These are phyloP conservation scores for Bretschneidera sinensis DNA, from an alignment of 345 rosid genomes.

Conservation along the genomic window DNA sequence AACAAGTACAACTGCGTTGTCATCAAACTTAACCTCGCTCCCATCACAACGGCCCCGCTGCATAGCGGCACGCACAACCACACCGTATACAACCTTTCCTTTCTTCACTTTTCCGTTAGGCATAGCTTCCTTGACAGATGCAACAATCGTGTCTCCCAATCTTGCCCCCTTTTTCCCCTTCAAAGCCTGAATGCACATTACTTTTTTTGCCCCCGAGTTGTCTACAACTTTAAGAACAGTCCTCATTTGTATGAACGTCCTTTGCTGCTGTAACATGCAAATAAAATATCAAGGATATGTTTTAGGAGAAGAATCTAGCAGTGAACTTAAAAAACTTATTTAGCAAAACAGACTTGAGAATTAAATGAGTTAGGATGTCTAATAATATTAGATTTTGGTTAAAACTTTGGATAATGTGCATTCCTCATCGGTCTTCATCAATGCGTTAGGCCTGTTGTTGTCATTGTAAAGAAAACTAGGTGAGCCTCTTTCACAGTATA, in stretches of 20 bases:
- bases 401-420: no score
- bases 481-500: no score
- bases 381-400: not conserved
- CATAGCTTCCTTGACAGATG: constrained; percentile 86
- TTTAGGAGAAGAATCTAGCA: not conserved
- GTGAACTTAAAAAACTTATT: not conserved
- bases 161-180: constrained; percentile 77
- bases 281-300: not conserved
- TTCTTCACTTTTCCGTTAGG: constrained; percentile 95
- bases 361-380: not conserved
- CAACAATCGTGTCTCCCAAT: constrained; percentile 75
- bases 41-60: constrained; percentile 86
- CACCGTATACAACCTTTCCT: constrained; percentile 75
- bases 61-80: constrained; percentile 89
- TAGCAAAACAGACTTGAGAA: not conserved
- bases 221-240: constrained; percentile 82
- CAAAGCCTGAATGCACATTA: constrained; percentile 82
- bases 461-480: no score
- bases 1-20: constrained; percentile 79
- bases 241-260: constrained; percentile 92
- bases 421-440: no score
- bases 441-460: no score
- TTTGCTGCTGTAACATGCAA: constrained; percentile 40
- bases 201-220: constrained; percentile 87
- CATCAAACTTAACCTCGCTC: constrained; percentile 83